A percentile compares a stretch with the other conserved stretches of the same genome.
Conservation (phyloP, 2,329 filamentous ascomycete species). For the Lachnellula willkommii region DNA sequence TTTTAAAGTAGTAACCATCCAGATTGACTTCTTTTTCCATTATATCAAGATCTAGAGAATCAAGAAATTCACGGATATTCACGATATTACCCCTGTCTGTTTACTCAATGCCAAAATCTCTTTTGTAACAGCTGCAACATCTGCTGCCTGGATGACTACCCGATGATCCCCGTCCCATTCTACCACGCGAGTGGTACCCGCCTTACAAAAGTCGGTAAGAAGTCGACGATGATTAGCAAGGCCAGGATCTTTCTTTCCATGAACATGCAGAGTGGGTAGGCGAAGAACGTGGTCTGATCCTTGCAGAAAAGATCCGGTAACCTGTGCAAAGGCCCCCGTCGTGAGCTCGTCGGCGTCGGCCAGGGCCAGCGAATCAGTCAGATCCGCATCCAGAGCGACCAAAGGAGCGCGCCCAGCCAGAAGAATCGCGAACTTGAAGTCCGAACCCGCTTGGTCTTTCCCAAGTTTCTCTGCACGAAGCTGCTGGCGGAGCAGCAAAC, state of each 20-base stretch:
- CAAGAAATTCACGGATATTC: too few relatives aligned
- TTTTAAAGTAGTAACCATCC: too few relatives aligned
- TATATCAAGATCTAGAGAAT: too few relatives aligned
- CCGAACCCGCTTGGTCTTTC: neutral
- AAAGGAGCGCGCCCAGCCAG: neutral
- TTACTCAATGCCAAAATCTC: neutral
- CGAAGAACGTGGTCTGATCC: neutral
- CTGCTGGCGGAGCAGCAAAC: conserved; percentile 1
- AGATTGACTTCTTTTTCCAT: too few relatives aligned
- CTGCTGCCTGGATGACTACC: neutral
- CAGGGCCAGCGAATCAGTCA: neutral
- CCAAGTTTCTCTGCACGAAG: neutral
- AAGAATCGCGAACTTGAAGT: neutral
- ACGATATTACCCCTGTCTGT: neutral
- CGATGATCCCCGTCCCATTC: neutral
- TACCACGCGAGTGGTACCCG: neutral
- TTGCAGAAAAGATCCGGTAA: neutral
- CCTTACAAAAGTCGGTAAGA: neutral
- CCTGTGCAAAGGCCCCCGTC: neutral
- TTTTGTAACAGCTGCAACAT: neutral
- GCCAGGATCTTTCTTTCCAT: neutral
- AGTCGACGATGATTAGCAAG: neutral
- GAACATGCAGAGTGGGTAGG: neutral
- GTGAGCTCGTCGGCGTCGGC: neutral
- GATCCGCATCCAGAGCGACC: neutral